Conservation (phyloP, 345 rosid genomes). For the Boechera retrofracta region DNA sequence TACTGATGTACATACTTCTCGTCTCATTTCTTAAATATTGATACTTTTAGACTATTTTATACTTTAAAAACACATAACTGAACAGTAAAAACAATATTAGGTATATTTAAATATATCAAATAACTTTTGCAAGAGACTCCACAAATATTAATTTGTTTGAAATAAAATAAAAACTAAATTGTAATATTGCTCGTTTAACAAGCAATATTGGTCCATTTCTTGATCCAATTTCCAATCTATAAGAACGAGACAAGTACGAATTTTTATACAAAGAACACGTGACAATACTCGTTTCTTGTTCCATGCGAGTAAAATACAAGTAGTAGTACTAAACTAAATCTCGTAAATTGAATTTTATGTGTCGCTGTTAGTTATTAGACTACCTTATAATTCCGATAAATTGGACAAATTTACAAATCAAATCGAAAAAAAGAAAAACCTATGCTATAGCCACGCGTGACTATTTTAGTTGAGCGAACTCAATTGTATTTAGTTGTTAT, state of each 20-base stretch:
- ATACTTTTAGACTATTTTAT: no score
- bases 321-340: slow-evolving; percentile 4
- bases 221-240: slow-evolving; percentile 15
- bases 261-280: slow-evolving; percentile 27
- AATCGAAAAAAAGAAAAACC: neutral
- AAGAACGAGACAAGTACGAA: slow-evolving; percentile 6
- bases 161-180: neutral
- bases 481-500: neutral
- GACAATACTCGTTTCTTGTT: slow-evolving; percentile 24
- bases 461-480: slow-evolving; percentile 17
- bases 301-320: neutral
- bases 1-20: no score
- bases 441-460: slow-evolving; percentile 15
- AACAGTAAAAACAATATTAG: neutral
- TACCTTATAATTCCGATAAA: neutral
- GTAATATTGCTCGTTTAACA: neutral
- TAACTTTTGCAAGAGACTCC: neutral
- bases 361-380: neutral
- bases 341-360: neutral
- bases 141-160: neutral
- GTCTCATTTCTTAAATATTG: no score
- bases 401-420: slow-evolving; percentile 5
- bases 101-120: slow-evolving; percentile 11
- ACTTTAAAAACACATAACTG: neutral
- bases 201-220: neutral